These are phyloP conservation scores for Thyridium curvatum DNA, from an alignment of 2,329 filamentous ascomycete species.

Conservation along the genomic window DNA sequence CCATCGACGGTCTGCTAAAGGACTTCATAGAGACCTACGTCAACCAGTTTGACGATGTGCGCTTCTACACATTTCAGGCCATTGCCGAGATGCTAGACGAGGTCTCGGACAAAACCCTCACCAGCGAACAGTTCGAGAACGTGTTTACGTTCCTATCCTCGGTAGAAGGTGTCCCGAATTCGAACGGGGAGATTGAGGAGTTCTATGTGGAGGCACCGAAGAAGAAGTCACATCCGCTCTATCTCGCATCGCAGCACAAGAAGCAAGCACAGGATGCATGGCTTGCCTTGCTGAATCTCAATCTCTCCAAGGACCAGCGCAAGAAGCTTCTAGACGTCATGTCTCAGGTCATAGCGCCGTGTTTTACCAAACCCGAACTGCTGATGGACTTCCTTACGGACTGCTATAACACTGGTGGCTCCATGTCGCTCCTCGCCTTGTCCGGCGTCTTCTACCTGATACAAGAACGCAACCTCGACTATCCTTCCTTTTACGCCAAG, in stretches of 20 bases:
- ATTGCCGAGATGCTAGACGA: conserved; percentile 32
- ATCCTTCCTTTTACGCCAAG: conserved; percentile 88
- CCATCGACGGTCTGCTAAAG: conserved; percentile 54
- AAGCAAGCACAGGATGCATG: conserved; percentile 80
- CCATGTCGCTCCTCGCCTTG: conserved; percentile 79
- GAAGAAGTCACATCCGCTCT: conserved; percentile 61
- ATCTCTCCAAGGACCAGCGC: conserved; percentile 64
- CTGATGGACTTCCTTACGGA: conserved; percentile 97
- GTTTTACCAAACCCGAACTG: conserved; percentile 82
- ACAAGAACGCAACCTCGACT: conserved; percentile 88
- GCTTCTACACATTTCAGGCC: conserved; percentile 73
- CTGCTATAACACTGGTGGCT: conserved; percentile 81
- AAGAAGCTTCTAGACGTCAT: conserved; percentile 74
- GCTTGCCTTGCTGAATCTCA: conserved; percentile 67
- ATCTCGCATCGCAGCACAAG: conserved; percentile 65
- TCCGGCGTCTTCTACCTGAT: conserved; percentile 95
- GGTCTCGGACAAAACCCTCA: conserved; percentile 10
- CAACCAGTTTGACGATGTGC: conserved; percentile 75
- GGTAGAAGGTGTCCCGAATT: conserved; percentile 65
- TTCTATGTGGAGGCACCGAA: conserved; percentile 57
- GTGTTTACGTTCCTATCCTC: conserved; percentile 57
- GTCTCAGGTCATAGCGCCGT: conserved; percentile 74
- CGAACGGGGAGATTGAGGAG: conserved; percentile 58
- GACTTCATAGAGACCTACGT: conserved; percentile 76
- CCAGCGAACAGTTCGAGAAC: conserved; percentile 42